These are phyloP conservation scores for Thelonectria blattea DNA, from an alignment of 2,329 filamentous ascomycete genomes.

Conservation along the genomic window DNA sequence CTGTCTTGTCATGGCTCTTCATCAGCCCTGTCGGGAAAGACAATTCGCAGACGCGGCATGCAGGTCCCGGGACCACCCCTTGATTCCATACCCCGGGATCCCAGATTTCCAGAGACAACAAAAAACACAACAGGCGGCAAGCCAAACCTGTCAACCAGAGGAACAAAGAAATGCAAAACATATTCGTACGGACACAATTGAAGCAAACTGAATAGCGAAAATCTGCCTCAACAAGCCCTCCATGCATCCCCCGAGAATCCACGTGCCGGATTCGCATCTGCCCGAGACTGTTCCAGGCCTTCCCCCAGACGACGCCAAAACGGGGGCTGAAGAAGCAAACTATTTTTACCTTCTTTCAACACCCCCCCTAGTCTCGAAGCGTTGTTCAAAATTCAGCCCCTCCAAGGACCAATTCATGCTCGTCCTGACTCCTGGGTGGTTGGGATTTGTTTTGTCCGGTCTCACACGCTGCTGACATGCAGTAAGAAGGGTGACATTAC, in stretches of 20 bases:
- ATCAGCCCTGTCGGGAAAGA: neutral
- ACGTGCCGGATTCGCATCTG: neutral
- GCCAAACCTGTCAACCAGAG: too few relatives aligned
- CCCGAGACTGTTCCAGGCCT: conserved; percentile 1
- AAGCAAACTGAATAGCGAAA: neutral
- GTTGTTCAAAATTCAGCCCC: too few relatives aligned
- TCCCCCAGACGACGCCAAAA: neutral
- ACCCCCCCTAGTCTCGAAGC: neutral
- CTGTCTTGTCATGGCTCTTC: neutral
- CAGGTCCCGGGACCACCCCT: neutral
- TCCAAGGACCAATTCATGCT: neutral
- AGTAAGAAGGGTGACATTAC: neutral
- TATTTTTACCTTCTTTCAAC: neutral
- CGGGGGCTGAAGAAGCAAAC: neutral
- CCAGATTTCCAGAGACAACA: too few relatives aligned
- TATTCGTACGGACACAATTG: neutral
- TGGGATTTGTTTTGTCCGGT: neutral
- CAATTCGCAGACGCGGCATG: neutral
- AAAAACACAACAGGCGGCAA: too few relatives aligned
- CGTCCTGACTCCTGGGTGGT: neutral
- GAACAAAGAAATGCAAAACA: neutral
- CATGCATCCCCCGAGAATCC: neutral
- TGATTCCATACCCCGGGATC: neutral
- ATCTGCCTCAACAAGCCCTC: neutral
- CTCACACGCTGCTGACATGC: neutral